A percentile compares a stretch with the other conserved stretches of the same genome.
Evolutionary conservation across 352 stramenopile species (phyloP).

Genomic region (Pythium angustatum): DNA sequence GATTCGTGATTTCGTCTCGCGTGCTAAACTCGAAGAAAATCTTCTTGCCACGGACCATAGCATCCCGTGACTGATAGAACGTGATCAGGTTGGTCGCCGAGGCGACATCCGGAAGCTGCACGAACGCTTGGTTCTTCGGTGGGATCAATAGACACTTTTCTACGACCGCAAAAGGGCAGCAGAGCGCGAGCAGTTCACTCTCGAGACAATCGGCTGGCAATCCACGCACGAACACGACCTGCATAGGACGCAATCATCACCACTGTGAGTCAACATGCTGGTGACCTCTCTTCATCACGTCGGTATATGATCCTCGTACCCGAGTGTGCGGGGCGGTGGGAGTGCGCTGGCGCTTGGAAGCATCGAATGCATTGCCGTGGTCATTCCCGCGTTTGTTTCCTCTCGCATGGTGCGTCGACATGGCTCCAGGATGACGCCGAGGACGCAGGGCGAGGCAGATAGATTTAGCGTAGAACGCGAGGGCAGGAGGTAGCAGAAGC

Average conservation of each 20-base stretch:
- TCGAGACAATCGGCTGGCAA: constrained; percentile 78
- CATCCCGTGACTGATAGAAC: constrained; percentile 79
- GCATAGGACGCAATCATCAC: neutral
- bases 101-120: constrained; percentile 68
- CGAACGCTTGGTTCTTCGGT: constrained; percentile 76
- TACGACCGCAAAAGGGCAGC: constrained; percentile 78
- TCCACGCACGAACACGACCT: constrained; percentile 81
- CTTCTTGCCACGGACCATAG: constrained; percentile 76
- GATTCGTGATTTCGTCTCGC: constrained; percentile 57
- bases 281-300: neutral
- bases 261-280: neutral
- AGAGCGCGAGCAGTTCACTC: constrained; percentile 79
- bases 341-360: constrained; percentile 24
- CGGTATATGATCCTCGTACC: constrained; percentile 8
- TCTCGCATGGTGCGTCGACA: constrained; percentile 11
- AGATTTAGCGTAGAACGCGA: too few relatives aligned
- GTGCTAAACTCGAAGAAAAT: constrained; percentile 79
- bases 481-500: neutral
- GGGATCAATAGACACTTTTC: constrained; percentile 79
- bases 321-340: neutral
- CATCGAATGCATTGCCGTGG: neutral
- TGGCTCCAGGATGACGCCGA: constrained; percentile 2
- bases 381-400: constrained; percentile 18
- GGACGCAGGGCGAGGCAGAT: neutral
- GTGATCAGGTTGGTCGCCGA: constrained; percentile 70